Base-by-base conservation (phyloP, 768 basidiomycete species). In the Suillus hirtellus region DNA sequence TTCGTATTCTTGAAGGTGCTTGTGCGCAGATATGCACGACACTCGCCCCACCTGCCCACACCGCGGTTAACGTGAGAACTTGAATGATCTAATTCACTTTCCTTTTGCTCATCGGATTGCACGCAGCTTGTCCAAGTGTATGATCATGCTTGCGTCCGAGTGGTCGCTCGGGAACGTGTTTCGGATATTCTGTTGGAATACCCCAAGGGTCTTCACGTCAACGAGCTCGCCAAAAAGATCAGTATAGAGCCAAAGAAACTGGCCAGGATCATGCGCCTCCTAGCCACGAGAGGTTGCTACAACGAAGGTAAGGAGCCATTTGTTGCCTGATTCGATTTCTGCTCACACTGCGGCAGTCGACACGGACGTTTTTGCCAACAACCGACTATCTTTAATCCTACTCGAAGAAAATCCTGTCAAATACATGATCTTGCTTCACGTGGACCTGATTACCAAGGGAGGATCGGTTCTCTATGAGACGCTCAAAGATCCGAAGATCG, bases 191-290 rank as follows among this genome's bases (percentile, higher is more conserved):
- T 76, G 27, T 43, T 40, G 38, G 38, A 70, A 44, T 59, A 73
- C 19, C 75, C 76, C 0, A 63, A 70, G n/a, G 76, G 76, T 38
- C 62, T 76, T 21, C 75, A 75, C 24, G 67, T 77, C 7, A 52
- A 68, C 17, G 71, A 73, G 4, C 72, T 76, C 9, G 69, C 73
- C 15, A 64, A 68, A 59, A 61, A 66, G 2, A 43, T 24, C 35
- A 42, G 63, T 0, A 52, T 77, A 10, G 71, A 72, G 7, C 34
- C 67, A 17, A 66, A 49, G 35, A 37, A 37, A 10, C 35, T 37
- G 35, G 35, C 35, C 35, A 37, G 35, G 10, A 37, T 37, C 7
- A 37, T 77, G 46, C 73, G 75, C 40, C 53, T 74, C 50, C 59
- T 77, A 11, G 68, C 72, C 12, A 70, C 69, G 2, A 69, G 69